These are phyloP conservation scores for Fusarium verticillioides DNA, from an alignment of 2,329 filamentous ascomycete species.

Conservation along the genomic window DNA sequence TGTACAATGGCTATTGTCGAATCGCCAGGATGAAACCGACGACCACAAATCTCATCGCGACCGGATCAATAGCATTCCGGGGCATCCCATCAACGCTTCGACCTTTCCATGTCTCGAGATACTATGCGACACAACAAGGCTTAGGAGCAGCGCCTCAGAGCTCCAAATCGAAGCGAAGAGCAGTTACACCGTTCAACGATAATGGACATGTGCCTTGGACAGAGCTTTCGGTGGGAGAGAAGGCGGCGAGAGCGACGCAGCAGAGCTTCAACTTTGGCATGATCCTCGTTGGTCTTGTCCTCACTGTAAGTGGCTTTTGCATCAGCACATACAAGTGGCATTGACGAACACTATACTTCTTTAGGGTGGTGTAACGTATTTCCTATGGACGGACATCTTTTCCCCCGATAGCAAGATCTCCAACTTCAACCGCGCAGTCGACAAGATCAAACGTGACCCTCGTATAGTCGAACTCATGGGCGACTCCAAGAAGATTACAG, in stretches of 20 bases:
- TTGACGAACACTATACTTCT: slow-evolving; percentile 6
- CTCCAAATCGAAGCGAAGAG: slow-evolving; percentile 69
- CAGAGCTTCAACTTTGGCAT: slow-evolving; percentile 90
- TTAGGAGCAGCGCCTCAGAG: slow-evolving; percentile 52
- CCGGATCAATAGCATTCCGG: slow-evolving; percentile 49
- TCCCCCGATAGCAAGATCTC: slow-evolving; percentile 85
- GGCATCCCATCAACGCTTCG: slow-evolving; percentile 47
- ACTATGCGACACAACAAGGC: slow-evolving; percentile 69
- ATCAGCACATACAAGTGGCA: background rate
- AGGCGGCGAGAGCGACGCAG: slow-evolving; percentile 85
- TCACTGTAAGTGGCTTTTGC: slow-evolving; percentile 69
- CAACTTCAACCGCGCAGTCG: slow-evolving; percentile 88
- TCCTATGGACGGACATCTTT: slow-evolving; percentile 86
- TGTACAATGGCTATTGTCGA: slow-evolving; percentile 51
- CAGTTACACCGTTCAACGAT: slow-evolving; percentile 87
- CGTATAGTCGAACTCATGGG: slow-evolving; percentile 80
- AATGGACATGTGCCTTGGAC: slow-evolving; percentile 85
- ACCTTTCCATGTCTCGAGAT: slow-evolving; percentile 55
- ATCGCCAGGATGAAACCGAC: slow-evolving; percentile 60
- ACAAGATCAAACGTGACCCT: slow-evolving; percentile 78
- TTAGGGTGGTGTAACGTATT: slow-evolving; percentile 79
- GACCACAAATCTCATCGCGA: slow-evolving; percentile 50
- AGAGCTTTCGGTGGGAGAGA: slow-evolving; percentile 79
- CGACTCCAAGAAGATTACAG: slow-evolving; percentile 77
- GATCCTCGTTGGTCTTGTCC: slow-evolving; percentile 76